Evolutionary conservation across 805 yeast genomes (phyloP), one percentile per base, ranked within the genome.

Genomic region (Monosporozyma unispora): DNA sequence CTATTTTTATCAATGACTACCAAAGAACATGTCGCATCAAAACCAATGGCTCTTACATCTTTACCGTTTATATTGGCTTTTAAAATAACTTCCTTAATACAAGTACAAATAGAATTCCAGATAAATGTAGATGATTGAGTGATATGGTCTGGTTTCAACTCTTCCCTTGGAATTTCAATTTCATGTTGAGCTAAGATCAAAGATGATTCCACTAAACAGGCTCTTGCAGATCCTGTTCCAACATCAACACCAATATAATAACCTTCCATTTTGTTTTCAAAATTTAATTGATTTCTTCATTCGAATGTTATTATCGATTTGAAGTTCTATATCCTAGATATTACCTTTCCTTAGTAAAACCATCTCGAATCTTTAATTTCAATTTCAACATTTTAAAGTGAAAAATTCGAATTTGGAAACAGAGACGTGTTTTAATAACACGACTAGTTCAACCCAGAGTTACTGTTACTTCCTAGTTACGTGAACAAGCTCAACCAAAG

Each of bases 211-310:
- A 91, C 87, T 14, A 93, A 72, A 59, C 96, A 91, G 4, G 98
- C 98, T 55, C 99, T 75, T 5, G 96, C 97, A 2, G 96, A 86
- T 14, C 98, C 99, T 0, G 98, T 90, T n/a, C 99, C 99, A 23
- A 93, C 95, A 62, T 87, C 96, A 7, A 87, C 89, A 48, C 96
- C 96, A 49, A 87, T 78, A 60, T 81, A 87, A 65, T 68, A 70
- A n/a, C 27, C 29, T 10, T 48, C 43, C 44, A 46, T 46, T 12
- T n/a, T 19, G 16, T 29, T 18, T 28, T 19, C 14, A 40, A 11
- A 12, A 3, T 22, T 9, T 12, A 23, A 40, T 19, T 14, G 10
- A 23, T 3, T n/a, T 3, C 35, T 14, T 31, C 6, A 2, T 14
- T 31, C 16, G n/a, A 31, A 5, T 3, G 16, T 31, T 11, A 12